These are phyloP conservation scores for Beauveria sp. DNA, from an alignment of 2,329 filamentous ascomycete species.

Conservation along the genomic window DNA sequence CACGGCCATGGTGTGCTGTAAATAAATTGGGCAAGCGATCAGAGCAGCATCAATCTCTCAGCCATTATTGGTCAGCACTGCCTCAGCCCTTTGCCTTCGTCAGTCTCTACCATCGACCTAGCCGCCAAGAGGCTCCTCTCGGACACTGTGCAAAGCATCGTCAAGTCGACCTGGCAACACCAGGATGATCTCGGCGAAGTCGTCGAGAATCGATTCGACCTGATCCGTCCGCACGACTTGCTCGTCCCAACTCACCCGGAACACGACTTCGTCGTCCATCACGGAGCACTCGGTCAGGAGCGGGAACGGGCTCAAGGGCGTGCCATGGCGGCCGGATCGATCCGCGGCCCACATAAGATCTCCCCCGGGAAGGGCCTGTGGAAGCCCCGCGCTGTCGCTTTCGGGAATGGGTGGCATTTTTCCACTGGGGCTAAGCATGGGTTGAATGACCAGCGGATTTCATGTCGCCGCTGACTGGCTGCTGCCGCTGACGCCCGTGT, in stretches of 20 bases:
- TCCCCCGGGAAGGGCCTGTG: neutral
- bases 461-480: too few species aligned
- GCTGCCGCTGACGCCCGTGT: too few species aligned
- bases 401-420: too few species aligned
- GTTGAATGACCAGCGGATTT: too few species aligned
- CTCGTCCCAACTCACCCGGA: neutral
- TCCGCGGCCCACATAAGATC: neutral
- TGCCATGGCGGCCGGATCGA: neutral
- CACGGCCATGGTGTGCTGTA: neutral
- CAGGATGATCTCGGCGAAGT: neutral
- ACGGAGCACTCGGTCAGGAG: neutral
- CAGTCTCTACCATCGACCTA: neutral
- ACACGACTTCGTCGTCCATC: neutral
- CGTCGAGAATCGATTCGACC: neutral
- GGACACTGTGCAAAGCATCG: neutral
- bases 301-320: neutral
- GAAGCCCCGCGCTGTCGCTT: too few species aligned
- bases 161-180: neutral
- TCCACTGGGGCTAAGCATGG: too few species aligned
- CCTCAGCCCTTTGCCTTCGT: neutral
- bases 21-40: neutral
- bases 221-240: neutral
- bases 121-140: neutral
- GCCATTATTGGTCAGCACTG: neutral
- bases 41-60: neutral